Evolutionary conservation across 1,139 yeast species (phyloP).

Genomic region (Spencermartinsiella ligniputridi): DNA sequence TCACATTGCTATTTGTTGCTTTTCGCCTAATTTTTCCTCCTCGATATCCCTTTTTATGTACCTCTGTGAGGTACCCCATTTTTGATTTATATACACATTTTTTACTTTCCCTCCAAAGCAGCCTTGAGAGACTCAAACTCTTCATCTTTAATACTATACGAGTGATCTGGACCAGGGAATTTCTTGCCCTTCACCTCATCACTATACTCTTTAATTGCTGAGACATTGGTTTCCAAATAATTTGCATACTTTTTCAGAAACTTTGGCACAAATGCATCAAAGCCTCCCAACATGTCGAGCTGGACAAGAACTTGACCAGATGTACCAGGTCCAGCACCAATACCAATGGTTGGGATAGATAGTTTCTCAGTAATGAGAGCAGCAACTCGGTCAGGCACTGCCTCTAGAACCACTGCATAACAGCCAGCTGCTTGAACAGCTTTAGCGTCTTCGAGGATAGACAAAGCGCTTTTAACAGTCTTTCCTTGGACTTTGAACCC

Average conservation of each 20-base stretch:
- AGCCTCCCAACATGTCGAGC: constrained; percentile 73
- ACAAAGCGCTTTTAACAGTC: constrained; percentile 49
- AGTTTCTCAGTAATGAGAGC: constrained; percentile 55
- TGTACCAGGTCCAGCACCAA: constrained; percentile 85
- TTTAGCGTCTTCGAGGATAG: constrained; percentile 63
- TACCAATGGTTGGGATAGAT: constrained; percentile 82
- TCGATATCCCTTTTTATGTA: too few species aligned
- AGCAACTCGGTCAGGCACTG: constrained; percentile 78
- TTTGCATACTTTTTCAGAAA: constrained; percentile 71
- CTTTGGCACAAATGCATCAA: constrained; percentile 56
- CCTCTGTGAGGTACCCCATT: too few species aligned
- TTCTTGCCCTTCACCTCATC: constrained; percentile 49
- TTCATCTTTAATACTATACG: constrained; percentile 67
- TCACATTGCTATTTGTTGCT: too few species aligned
- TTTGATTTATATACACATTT: too few species aligned
- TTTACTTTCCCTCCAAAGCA: constrained; percentile 17
- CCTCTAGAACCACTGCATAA: constrained; percentile 72
- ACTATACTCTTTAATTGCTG: constrained; percentile 51
- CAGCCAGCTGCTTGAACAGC: constrained; percentile 75
- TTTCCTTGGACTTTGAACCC: constrained; percentile 88
- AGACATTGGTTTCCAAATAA: constrained; percentile 46
- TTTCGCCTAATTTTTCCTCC: too few species aligned
- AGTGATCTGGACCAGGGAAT: constrained; percentile 69
- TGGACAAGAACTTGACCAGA: constrained; percentile 90
- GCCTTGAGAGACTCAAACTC: constrained; percentile 49